Conservation (phyloP, 2,329 filamentous ascomycete genomes). For the Pseudopyricularia cyperi region DNA sequence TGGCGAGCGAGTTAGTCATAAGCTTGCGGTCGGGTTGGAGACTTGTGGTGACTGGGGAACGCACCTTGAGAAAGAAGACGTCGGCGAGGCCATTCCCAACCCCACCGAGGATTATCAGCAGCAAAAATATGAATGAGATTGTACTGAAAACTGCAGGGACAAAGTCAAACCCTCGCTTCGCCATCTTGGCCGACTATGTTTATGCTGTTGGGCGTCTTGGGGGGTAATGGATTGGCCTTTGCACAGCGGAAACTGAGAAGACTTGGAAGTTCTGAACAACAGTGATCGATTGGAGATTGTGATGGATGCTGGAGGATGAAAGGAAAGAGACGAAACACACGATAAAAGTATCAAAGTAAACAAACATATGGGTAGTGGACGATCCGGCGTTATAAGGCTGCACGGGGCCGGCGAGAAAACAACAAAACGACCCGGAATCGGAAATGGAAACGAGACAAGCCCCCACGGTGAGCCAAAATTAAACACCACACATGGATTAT, state of each 20-base stretch:
- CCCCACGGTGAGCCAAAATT: not conserved
- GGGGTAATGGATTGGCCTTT: not conserved
- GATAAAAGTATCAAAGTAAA: no score
- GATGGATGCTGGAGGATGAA: no score
- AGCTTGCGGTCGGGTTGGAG: not conserved
- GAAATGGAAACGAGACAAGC: not conserved
- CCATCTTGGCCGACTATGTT: not conserved
- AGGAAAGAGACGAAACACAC: no score
- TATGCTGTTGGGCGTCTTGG: not conserved
- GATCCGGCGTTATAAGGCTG: no score
- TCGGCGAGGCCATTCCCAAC: conserved; percentile 7
- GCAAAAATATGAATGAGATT: conserved; percentile 4
- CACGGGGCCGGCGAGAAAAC: no score
- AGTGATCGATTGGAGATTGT: no score
- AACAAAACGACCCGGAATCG: not conserved
- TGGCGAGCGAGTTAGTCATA: not conserved
- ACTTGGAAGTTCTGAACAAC: no score
- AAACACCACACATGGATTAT: not conserved
- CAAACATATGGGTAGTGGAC: no score
- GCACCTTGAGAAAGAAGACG: conserved; percentile 20
- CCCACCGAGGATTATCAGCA: conserved; percentile 9
- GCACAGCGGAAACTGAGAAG: no score
- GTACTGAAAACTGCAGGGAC: conserved; percentile 6
- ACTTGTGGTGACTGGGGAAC: not conserved
- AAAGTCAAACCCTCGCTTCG: not conserved